These are phyloP conservation scores for Shiraia bambusicola DNA, from an alignment of 2,329 filamentous ascomycete species.

Conservation along the genomic window DNA sequence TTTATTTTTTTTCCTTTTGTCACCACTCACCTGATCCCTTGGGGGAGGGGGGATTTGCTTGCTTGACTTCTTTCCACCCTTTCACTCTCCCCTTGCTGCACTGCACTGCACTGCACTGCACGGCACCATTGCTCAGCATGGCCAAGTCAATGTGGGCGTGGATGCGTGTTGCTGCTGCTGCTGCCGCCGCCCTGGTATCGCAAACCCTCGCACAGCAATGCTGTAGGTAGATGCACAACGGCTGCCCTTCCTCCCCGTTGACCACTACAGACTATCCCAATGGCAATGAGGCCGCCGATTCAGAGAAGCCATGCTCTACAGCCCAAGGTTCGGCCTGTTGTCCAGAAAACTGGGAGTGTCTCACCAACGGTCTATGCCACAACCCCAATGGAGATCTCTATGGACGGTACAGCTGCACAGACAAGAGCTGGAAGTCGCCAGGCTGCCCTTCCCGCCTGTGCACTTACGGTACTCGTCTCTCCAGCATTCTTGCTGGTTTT, in stretches of 20 bases:
- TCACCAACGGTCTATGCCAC: slow-evolving; percentile 43
- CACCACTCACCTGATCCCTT: slow-evolving; percentile 7
- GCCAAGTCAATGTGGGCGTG: slow-evolving; percentile 15
- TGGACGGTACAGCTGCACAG: slow-evolving; percentile 41
- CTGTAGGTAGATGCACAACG: slow-evolving; percentile 23
- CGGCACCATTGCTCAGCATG: slow-evolving; percentile 14
- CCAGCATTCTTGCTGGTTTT: too few species aligned
- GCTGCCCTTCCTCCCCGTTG: neutral
- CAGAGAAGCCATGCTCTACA: slow-evolving; percentile 40
- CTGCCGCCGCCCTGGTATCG: slow-evolving; percentile 16
- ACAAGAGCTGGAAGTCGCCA: slow-evolving; percentile 35
- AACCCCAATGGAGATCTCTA: slow-evolving; percentile 27
- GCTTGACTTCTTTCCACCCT: neutral
- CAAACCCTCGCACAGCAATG: slow-evolving; percentile 30
- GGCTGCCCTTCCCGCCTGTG: slow-evolving; percentile 39
- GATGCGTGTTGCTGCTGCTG: slow-evolving; percentile 22
- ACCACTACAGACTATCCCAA: slow-evolving; percentile 38
- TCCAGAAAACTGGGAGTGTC: slow-evolving; percentile 40
- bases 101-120: slow-evolving; percentile 2
- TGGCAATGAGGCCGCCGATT: slow-evolving; percentile 25
- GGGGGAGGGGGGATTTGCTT: slow-evolving; percentile 3
- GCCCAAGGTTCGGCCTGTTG: slow-evolving; percentile 39
- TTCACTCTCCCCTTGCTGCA: neutral
- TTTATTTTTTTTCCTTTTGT: slow-evolving; percentile 6
- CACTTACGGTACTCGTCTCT: slow-evolving; percentile 30